Percentiles rank a stretch among this genome's conserved stretches.
phyloP scores from a whole-genome alignment of 179 eudicot genomes.

The Beta lomatogona region DNA sequence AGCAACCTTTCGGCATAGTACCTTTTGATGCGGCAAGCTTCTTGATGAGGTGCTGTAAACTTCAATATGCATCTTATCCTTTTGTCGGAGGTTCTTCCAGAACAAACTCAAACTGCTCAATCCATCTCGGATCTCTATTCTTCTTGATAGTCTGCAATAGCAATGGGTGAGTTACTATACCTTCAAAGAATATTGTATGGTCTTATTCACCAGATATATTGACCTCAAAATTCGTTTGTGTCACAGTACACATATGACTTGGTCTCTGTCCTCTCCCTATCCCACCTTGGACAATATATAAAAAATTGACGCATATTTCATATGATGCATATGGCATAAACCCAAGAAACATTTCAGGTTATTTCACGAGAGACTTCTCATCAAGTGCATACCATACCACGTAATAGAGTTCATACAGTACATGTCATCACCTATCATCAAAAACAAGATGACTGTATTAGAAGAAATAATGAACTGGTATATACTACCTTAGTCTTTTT shows the following conservation, averaged over 20 bases:
- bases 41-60: slow-evolving; percentile 64
- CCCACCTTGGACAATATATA: slow-evolving; percentile 1
- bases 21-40: slow-evolving; percentile 76
- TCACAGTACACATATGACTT: neutral
- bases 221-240: neutral
- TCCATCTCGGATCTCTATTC: slow-evolving; percentile 88
- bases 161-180: neutral
- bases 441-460: neutral
- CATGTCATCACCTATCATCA: neutral
- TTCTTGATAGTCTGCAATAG: slow-evolving; percentile 61
- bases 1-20: neutral
- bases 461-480: neutral
- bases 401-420: no score
- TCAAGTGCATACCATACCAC: neutral
- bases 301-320: neutral
- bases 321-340: neutral
- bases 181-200: neutral
- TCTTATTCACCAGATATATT: neutral
- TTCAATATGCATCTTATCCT: slow-evolving; percentile 70
- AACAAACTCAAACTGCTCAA: slow-evolving; percentile 60
- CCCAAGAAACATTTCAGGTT: neutral
- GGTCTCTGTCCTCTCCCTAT: neutral
- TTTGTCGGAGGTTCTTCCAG: slow-evolving; percentile 67
- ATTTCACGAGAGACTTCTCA: neutral
- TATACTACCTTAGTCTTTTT: slow-evolving; percentile 61